Evolutionary conservation across 2,329 filamentous ascomycete genomes (phyloP).

Genomic region (Fusarium sp.): DNA sequence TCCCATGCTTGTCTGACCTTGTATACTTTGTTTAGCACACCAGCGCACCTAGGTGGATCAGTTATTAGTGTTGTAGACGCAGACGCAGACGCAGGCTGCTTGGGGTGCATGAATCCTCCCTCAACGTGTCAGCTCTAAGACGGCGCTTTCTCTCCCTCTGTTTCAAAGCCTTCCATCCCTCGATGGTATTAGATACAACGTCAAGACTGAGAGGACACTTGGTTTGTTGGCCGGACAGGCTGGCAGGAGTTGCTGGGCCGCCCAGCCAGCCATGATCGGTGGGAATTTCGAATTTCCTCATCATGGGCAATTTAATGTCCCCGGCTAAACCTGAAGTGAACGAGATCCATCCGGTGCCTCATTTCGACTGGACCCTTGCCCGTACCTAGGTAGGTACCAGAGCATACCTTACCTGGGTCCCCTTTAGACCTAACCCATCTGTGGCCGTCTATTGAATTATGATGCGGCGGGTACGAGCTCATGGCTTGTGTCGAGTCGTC

Average conservation of each 20-base stretch:
- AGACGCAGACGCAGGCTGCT: background rate
- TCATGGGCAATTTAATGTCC: conserved; percentile 32
- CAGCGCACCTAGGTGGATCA: background rate
- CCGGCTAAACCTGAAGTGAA: conserved; percentile 38
- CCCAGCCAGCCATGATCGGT: conserved; percentile 20
- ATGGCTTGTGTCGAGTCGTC: background rate
- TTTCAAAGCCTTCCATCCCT: conserved; percentile 22
- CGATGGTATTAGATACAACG: conserved; percentile 1
- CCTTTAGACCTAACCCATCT: conserved; percentile 1
- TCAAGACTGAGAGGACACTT: conserved; percentile 14
- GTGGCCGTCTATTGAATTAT: conserved; percentile 19
- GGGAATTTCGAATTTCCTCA: conserved; percentile 28
- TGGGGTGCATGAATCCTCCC: conserved; percentile 11
- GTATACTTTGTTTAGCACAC: background rate
- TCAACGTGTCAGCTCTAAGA: conserved; percentile 16
- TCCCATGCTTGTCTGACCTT: background rate
- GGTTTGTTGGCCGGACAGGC: conserved; percentile 10
- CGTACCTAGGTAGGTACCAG: background rate
- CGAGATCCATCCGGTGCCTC: conserved; percentile 40
- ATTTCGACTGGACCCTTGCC: conserved; percentile 40
- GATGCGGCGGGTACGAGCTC: conserved; percentile 2
- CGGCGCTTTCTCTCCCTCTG: conserved; percentile 9
- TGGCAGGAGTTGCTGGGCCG: conserved; percentile 17
- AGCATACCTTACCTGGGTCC: conserved; percentile 19
- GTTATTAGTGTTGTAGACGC: background rate